These are phyloP conservation scores for Botrytis fragariae DNA, from an alignment of 2,329 filamentous ascomycete genomes.

Conservation along the genomic window DNA sequence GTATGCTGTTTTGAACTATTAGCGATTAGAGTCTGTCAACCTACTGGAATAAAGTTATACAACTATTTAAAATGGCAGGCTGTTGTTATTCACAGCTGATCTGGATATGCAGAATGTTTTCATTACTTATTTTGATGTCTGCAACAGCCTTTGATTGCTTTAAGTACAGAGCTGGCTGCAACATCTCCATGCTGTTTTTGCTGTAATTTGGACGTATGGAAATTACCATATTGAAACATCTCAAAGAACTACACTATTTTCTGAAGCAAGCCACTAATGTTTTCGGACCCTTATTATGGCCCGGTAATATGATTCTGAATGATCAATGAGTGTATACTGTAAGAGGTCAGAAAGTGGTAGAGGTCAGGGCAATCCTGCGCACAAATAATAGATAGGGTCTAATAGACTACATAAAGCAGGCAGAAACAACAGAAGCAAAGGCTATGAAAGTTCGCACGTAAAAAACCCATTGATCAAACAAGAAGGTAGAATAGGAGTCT, in stretches of 20 bases:
- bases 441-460: background rate
- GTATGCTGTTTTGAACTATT: background rate
- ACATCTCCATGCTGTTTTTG: background rate
- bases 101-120: too few species aligned
- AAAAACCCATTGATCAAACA: background rate
- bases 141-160: background rate
- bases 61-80: background rate
- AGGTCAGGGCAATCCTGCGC: background rate
- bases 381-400: background rate
- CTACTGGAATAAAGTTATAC: background rate
- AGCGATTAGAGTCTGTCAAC: background rate
- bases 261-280: background rate
- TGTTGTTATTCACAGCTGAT: background rate
- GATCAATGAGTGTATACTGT: conserved; percentile 39
- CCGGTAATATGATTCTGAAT: conserved; percentile 42
- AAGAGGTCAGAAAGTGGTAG: background rate
- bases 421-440: background rate
- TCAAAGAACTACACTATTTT: background rate
- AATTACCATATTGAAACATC: background rate
- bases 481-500: background rate
- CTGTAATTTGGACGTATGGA: background rate
- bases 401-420: background rate
- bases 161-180: too few species aligned
- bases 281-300: conserved; percentile 33
- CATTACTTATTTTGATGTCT: background rate